Percentiles rank a stretch among this genome's conserved stretches.
Conservation (phyloP, 805 yeast species). For the Aciculoconidium aculeatum region DNA sequence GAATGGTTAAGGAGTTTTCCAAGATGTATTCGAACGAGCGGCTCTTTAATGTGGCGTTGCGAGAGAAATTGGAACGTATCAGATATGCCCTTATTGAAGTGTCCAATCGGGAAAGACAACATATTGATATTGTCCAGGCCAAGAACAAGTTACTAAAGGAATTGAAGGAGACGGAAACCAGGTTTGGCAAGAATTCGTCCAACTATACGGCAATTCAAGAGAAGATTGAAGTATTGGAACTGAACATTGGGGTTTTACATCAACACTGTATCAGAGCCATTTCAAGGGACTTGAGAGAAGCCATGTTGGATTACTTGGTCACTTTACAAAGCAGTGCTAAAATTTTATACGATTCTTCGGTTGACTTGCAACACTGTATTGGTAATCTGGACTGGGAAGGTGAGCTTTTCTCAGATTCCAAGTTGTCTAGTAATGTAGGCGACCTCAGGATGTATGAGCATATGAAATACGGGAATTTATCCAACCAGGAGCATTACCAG, state of each 20-base stretch:
- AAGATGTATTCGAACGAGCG: constrained; percentile 33
- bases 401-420: too few species aligned
- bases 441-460: too few species aligned
- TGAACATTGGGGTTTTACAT: constrained; percentile 47
- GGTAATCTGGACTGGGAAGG: constrained; percentile 7
- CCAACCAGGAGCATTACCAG: too few species aligned
- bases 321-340: constrained; percentile 24
- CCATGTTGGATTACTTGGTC: constrained; percentile 39
- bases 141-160: constrained; percentile 33
- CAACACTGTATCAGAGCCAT: constrained; percentile 46
- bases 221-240: constrained; percentile 45
- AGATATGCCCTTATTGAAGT: constrained; percentile 41
- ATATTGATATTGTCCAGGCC: constrained; percentile 30
- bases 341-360: constrained; percentile 6
- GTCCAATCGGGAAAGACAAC: constrained; percentile 45
- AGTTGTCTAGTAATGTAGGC: too few species aligned
- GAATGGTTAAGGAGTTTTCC: constrained; percentile 35
- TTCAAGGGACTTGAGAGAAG: constrained; percentile 37
- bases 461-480: too few species aligned
- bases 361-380: constrained; percentile 3
- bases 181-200: constrained; percentile 39
- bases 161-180: constrained; percentile 38
- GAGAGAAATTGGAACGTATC: constrained; percentile 39
- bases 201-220: constrained; percentile 41
- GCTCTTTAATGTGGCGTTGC: constrained; percentile 26